A percentile compares a stretch with the other conserved stretches of the same genome.
Conservation (phyloP, 169 alveolate species). For the Cryptosporidium parvum region DNA sequence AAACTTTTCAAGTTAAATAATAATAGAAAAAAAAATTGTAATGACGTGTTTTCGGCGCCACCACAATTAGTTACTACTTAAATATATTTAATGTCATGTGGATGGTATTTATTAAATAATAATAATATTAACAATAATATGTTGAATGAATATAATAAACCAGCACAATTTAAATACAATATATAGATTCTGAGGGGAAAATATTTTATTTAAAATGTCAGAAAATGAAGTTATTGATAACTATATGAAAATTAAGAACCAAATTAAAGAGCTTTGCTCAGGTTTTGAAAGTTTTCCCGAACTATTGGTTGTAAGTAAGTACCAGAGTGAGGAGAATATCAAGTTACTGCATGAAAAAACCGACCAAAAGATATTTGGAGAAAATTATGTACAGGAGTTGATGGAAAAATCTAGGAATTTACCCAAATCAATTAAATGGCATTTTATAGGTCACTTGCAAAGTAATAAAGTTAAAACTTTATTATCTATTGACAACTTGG, state of each 20-base stretch:
- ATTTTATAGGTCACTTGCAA: constrained; percentile 94
- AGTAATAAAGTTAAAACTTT: constrained; percentile 91
- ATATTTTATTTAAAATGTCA: neutral
- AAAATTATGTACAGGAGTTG: constrained; percentile 92
- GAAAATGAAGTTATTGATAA: constrained; percentile 20
- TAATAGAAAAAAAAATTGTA: neutral
- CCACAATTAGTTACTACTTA: neutral
- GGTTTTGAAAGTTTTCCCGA: constrained; percentile 27
- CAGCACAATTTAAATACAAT: neutral
- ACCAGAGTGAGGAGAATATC: constrained; percentile 41
- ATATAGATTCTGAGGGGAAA: constrained; percentile 16
- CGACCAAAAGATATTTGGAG: constrained; percentile 92
- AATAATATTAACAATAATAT: no score
- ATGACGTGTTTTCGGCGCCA: constrained; percentile 36
- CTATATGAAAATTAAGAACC: neutral
- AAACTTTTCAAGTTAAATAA: neutral
- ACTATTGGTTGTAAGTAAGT: constrained; percentile 58
- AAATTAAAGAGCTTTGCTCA: neutral
- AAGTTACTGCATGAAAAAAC: constrained; percentile 75
- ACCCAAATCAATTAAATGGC: constrained; percentile 93
- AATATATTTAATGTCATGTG: neutral
- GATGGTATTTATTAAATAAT: neutral
- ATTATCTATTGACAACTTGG: constrained; percentile 85
- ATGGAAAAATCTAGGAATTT: constrained; percentile 86
- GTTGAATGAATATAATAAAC: no score